Evolutionary conservation across 768 basidiomycete genomes (phyloP), one percentile per base, ranked within the genome.

Genomic region (Serpula lacrymans): DNA sequence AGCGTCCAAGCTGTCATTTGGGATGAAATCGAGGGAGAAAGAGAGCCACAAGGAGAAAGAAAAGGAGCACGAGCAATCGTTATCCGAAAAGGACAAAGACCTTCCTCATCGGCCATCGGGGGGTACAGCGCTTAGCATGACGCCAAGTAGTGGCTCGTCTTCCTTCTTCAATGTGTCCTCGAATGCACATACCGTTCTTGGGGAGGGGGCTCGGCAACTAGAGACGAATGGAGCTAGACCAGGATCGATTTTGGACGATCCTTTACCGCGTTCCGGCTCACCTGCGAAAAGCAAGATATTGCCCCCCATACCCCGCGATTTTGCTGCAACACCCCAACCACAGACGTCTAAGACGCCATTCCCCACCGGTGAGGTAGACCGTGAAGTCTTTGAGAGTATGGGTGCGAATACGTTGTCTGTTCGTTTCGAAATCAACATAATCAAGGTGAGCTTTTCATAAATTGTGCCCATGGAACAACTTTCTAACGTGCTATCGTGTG

Each of bases 381-480:
- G 72, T 14, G 81, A 83, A 18, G 57, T 82, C 39, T 86, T 88
- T 50, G 89, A 88, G 51, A 77, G 60, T 48, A 78, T 87, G 57
- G 82, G 81, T 20, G 78, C 80, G 42, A 89, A 82, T 60, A 80
- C 80, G 30, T 59, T 98, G 47, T 84, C 89, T 48, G 95, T 99
- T 9, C 78, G 91, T 47, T 99, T 98, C 62, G 95, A 99, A 64
- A 89, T 98, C 45, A 94, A 87, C 59, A 85, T 99, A 50, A 90
- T 99, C 60, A 97, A 97, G 78, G 93, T 94, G 49, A 13, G 82
- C 63, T 21, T 11, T 28, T 48, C 27, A 14, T 33, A 11, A 31
- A 21, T 36, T 30, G 18, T 36, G 22, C 31, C 17, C 45, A 44
- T 35, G 41, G 18, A 22, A 12, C 29, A 31, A 10, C n/a, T 16